Base-by-base conservation (phyloP, 345 rosid genomes). In the Melaleuca alternifolia region DNA sequence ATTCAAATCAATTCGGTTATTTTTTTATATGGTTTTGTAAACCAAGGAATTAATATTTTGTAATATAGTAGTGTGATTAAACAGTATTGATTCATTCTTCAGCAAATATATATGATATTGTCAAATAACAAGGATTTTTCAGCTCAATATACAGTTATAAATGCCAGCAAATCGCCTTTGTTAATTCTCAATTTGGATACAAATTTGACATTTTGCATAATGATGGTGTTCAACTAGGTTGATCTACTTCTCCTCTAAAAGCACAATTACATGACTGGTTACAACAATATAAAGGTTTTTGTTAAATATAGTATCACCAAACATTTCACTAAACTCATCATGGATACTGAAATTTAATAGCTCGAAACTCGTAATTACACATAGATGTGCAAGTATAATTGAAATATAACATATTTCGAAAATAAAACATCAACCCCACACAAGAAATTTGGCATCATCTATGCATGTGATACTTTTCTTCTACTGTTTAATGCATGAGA, bases 331-430 rank as follows among this genome's bases (percentile, higher is more conserved):
- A 6, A 59, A n/a, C 41, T 7, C 20, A 61, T 61, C 2, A 16
- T 61, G 75, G 2, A 6, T n/a, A 59, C 16, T 59, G 4, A 59
- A 59, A 59, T 59, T 59, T 59, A 7, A n/a, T 59, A 59, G 10
- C 12, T n/a, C 0, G 8, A 59, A 26, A n/a, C 65, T 28, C 9
- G 5, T 15, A 61, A 0, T 1, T 61, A 28, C 18, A 28, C 0
- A 61, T 61, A 61, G 5, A 61, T 14, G 41, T 61, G 37, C 13
- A n/a, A n/a, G 71, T 6, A 59, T 16, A 59, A 59, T 61, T 10
- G 20, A 61, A 10, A 28, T 3, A 28, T 2, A 2, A 61, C 7
- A n/a, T 20, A 28, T 28, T 13, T 13, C 3, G 28, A 61, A 28
- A 41, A 14, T 61, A 28, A 57, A 61, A 28, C 75, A 59, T 28